Evolutionary conservation across 257 asterid genomes (phyloP), one percentile per base, ranked within the genome.

Genomic region (Scutellaria baicalensis): DNA sequence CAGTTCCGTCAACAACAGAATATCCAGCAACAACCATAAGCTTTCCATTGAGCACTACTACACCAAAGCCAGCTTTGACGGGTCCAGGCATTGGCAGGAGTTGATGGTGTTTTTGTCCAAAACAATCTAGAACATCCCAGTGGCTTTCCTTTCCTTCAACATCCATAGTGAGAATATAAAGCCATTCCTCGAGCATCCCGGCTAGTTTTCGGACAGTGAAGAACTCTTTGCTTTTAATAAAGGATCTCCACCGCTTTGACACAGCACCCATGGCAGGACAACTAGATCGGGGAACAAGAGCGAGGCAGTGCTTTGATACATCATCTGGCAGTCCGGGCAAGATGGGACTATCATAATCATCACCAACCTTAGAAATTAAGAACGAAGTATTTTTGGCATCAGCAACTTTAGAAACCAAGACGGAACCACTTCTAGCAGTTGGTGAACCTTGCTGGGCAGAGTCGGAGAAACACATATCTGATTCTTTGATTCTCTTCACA

Each of bases 261-360:
- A 90, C 98, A 40, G 83, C 88, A 40, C 89, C 95, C 89, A 93
- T 79, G 12, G 76, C 84, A 11, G 96, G 96, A 66, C 83, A 73
- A 61, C 73, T 45, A 33, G 92, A 72, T 6, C 89, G 91, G 18
- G 97, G 96, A 68, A 93, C 90, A 38, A 93, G 96, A 40, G 90
- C 89, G 58, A 90, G 93, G 75, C 97, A 88, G 69, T 84, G 77
- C 72, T 84, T 90, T n/a, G 95, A 84, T 21, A 93, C 89, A 68
- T 88, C 97, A 75, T 93, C 96, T 13, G 95, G 93, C 79, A 90
- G 79, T 58, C 95, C 97, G 61, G 95, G 92, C 82, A 90, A 80
- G 73, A 90, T 77, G 23, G 89, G 80, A 70, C 71, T 40, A 64
- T 70, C 1, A 17, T 31, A 66, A 64, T 75, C 33, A 35, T 76